Conservation (phyloP, 805 yeast genomes). For the Nakazawaea populi region DNA sequence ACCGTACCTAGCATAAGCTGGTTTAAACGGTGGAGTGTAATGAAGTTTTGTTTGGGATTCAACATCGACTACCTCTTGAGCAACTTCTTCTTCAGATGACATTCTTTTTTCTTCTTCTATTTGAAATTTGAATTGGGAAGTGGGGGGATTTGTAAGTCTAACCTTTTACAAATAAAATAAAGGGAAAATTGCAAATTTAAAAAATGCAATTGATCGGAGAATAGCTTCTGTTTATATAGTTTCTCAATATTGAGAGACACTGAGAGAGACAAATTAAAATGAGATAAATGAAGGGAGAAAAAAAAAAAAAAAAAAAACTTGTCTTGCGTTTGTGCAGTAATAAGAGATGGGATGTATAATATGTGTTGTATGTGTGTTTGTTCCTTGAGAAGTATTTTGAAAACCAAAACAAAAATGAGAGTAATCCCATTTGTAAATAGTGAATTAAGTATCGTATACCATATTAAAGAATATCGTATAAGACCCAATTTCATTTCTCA, state of each 20-base stretch:
- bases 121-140: not conserved
- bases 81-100: conserved; percentile 1
- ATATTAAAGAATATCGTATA: no score
- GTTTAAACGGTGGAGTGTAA: conserved; percentile 32
- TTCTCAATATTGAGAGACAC: not conserved
- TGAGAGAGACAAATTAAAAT: no score
- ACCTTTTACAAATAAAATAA: not conserved
- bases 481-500: no score
- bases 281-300: no score
- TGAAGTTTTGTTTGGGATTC: conserved; percentile 30
- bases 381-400: no score
- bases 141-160: no score
- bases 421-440: no score
- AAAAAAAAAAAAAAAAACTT: not conserved
- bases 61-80: conserved; percentile 19
- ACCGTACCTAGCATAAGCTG: conserved; percentile 27
- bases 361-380: no score
- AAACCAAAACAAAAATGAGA: no score
- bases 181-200: not conserved
- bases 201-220: not conserved
- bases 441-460: no score
- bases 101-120: conserved; percentile 1
- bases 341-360: no score
- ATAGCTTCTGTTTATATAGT: not conserved
- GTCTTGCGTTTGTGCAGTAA: no score